Percentiles rank a stretch among this genome's conserved stretches.
phyloP scores from a whole-genome alignment of 2,329 filamentous ascomycete genomes.

The Colletotrichum lindemuthianum region DNA sequence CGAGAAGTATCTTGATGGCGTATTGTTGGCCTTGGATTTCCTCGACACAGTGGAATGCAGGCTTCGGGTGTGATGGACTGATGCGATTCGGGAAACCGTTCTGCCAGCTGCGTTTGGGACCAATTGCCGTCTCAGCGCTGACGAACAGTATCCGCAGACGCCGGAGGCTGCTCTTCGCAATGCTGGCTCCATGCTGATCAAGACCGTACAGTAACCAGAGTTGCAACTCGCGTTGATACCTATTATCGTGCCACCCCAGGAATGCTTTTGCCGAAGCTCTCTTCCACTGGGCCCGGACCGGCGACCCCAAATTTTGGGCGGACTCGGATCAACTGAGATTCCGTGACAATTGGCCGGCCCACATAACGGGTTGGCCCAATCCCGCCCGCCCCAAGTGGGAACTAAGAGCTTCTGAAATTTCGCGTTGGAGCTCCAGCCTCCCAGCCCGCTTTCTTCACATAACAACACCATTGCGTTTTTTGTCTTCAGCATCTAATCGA shows the following conservation, averaged over 20 bases:
- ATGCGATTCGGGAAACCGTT: slow-evolving; percentile 31
- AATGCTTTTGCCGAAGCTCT: slow-evolving; percentile 6
- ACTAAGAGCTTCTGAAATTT: slow-evolving; percentile 36
- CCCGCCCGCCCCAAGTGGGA: slow-evolving; percentile 29
- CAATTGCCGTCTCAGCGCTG: slow-evolving; percentile 34
- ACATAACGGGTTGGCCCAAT: slow-evolving; percentile 7
- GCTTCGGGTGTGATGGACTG: slow-evolving; percentile 43
- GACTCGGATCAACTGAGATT: slow-evolving; percentile 25
- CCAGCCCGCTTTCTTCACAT: slow-evolving; percentile 24
- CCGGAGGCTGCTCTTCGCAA: slow-evolving; percentile 39
- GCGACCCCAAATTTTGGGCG: slow-evolving; percentile 35
- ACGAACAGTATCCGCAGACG: slow-evolving; percentile 40
- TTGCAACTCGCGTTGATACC: slow-evolving; percentile 8
- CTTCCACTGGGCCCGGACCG: background rate
- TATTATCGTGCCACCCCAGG: background rate
- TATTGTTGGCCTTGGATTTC: slow-evolving; percentile 35
- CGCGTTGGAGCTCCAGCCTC: slow-evolving; percentile 34
- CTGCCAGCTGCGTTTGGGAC: slow-evolving; percentile 14
- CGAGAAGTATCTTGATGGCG: slow-evolving; percentile 43
- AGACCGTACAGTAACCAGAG: background rate
- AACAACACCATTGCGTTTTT: slow-evolving; percentile 30
- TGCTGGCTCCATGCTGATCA: slow-evolving; percentile 37
- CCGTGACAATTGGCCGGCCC: slow-evolving; percentile 8
- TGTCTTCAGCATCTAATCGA: slow-evolving; percentile 25
- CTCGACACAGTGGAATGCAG: slow-evolving; percentile 41